Evolutionary conservation across 2,329 filamentous ascomycete genomes (phyloP).

Genomic region (Teratosphaeria zuluensis): DNA sequence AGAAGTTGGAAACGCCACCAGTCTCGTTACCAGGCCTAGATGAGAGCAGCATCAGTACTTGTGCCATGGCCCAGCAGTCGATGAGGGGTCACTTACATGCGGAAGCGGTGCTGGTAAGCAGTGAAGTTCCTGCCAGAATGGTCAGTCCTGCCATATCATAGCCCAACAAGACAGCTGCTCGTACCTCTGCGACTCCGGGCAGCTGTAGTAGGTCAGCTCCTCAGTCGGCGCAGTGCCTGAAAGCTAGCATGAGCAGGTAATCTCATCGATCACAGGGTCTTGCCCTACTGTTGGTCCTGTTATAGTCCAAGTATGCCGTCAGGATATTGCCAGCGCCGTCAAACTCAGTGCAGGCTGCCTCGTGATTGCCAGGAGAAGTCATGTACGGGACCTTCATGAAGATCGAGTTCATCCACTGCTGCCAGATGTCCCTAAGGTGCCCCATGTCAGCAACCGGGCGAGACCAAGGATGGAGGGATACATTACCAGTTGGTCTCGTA

Average conservation of each 20-base stretch:
- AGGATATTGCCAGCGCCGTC: conserved; percentile 37
- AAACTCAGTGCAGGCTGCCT: conserved; percentile 40
- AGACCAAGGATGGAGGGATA: conserved; percentile 28
- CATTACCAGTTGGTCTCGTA: conserved; percentile 46
- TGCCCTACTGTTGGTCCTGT: conserved; percentile 30
- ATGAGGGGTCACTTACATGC: conserved; percentile 25
- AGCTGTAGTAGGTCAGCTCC: conserved; percentile 42
- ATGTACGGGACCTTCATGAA: conserved; percentile 40
- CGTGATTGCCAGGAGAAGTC: conserved; percentile 43
- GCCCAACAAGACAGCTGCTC: neutral
- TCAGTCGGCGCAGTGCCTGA: conserved; percentile 26
- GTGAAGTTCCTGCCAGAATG: conserved; percentile 33
- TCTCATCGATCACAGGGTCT: no score
- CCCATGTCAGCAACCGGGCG: neutral
- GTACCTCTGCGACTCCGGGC: conserved; percentile 39
- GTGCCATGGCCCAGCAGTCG: neutral
- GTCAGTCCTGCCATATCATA: neutral
- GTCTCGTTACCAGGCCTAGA: conserved; percentile 33
- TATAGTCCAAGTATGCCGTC: conserved; percentile 39
- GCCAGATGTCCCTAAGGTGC: neutral
- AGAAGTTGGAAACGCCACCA: conserved; percentile 43
- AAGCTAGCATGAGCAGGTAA: neutral
- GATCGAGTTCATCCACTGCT: conserved; percentile 26
- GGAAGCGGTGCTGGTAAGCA: conserved; percentile 43
- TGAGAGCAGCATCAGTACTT: neutral